Base-by-base conservation (phyloP, 139 green algal genomes). In the Pleodorina starrii region DNA sequence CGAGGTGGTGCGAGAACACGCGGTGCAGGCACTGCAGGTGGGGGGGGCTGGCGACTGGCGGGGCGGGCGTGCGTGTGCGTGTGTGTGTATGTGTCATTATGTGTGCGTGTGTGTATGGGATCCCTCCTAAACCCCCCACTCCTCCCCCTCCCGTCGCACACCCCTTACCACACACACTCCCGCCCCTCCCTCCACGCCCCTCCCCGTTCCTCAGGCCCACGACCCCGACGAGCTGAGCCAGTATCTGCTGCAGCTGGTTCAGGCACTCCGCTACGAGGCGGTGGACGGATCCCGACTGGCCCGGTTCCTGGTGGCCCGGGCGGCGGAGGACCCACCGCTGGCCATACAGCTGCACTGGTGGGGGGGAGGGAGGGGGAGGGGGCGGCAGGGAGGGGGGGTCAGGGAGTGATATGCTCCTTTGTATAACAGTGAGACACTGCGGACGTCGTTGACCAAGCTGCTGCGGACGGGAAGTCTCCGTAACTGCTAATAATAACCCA, bases 161-260 rank as follows among this genome's bases (percentile, higher is more conserved):
- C 69, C 21, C 59, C 36, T 48, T 46, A 10, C 4, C 5, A 46
- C 25, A 2, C 36, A 29, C 32, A 29, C 69, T 48, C 69, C 69
- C 32, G 16, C 2, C 69, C 1, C 36, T 77, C 32, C 72, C 63
- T n/a, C n/a, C n/a, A n/a, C n/a, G n/a, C n/a, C 38, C 21, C 72
- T 54, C 72, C 42, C 42, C 42, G n/a, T 16, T 14, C 72, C 27
- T 40, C 72, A 57, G 72, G 9, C n/a, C 72, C 40, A 36, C 72
- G 72, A 80, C 72, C 42, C 72, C 38, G 97, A 99, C 63, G 97
- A 99, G 94, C 93, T 99, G 80, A 86, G 96, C 4, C 95, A 91
- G 84, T 99, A 98, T 90, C 93, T 99, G 90, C 95, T 99, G 91
- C 98, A 99, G 92, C 94, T 99, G 63, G 96, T 99, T 57, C 96